A percentile compares a stretch with the other conserved stretches of the same genome.
Conservation (phyloP, 2,329 filamentous ascomycete species). For the Monosporascus sp. region DNA sequence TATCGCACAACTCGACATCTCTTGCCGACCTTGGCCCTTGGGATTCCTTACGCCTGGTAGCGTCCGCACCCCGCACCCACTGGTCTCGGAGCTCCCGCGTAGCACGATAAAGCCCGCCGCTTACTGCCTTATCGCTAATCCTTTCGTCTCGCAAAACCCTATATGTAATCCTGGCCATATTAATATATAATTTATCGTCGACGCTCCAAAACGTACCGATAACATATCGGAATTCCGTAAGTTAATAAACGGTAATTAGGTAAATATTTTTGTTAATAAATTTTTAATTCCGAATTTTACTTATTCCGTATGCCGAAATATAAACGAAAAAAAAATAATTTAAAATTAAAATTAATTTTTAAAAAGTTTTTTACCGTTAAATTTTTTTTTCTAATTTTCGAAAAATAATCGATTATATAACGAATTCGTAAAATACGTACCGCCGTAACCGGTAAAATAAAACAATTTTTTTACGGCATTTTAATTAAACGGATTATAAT, state of each 20-base stretch:
- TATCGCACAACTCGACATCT: too few species aligned
- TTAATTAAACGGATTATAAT: background rate
- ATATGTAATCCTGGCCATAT: too few species aligned
- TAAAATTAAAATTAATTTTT: constrained; percentile 8
- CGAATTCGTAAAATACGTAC: constrained; percentile 21
- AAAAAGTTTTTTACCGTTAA: constrained; percentile 11
- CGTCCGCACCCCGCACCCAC: too few species aligned
- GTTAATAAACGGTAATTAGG: constrained; percentile 31
- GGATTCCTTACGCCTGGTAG: too few species aligned
- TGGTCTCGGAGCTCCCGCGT: too few species aligned
- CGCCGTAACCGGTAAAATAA: constrained; percentile 39
- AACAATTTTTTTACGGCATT: constrained; percentile 7
- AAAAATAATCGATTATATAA: constrained; percentile 26
- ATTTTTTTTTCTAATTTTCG: constrained; percentile 1
- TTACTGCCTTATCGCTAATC: too few species aligned
- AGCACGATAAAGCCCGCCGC: too few species aligned
- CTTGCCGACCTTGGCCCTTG: too few species aligned
- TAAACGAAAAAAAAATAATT: constrained; percentile 30
- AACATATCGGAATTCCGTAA: constrained; percentile 35
- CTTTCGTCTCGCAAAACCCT: too few species aligned
- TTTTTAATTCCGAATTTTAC: constrained; percentile 11
- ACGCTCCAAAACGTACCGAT: constrained; percentile 10
- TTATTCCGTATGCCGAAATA: constrained; percentile 33
- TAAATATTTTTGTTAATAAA: constrained; percentile 34
- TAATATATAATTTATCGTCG: too few species aligned